Percentiles rank a stretch among this genome's conserved stretches.
Conservation (phyloP, 768 basidiomycete genomes). For the Suillus tomentosus region DNA sequence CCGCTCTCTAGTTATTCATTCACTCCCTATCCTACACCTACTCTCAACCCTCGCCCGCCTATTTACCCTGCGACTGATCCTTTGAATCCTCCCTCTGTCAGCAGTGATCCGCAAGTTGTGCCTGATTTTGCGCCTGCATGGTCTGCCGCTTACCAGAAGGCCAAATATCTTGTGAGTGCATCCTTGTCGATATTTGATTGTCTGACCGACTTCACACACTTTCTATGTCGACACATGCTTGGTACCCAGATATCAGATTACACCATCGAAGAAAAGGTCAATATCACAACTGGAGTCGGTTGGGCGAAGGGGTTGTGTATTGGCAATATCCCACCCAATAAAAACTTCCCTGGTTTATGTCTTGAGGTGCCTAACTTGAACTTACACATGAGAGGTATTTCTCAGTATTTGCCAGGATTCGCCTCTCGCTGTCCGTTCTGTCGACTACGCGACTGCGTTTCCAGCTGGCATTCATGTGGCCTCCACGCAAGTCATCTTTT, state of each 20-base stretch:
- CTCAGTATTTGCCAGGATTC: slow-evolving; percentile 23
- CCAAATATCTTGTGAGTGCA: slow-evolving; percentile 46
- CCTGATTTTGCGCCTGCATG: slow-evolving; percentile 48
- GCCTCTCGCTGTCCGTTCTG: slow-evolving; percentile 42
- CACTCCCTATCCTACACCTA: slow-evolving; percentile 58
- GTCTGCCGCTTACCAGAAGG: slow-evolving; percentile 57
- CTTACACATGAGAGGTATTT: not conserved
- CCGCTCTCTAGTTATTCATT: slow-evolving; percentile 44
- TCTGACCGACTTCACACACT: not conserved
- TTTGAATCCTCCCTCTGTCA: slow-evolving; percentile 50
- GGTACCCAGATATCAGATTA: slow-evolving; percentile 41
- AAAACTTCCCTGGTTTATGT: slow-evolving; percentile 59
- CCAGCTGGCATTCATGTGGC: slow-evolving; percentile 62
- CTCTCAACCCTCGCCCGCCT: slow-evolving; percentile 47
- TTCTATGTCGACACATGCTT: slow-evolving; percentile 6
- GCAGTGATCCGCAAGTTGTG: slow-evolving; percentile 34
- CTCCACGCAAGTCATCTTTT: slow-evolving; percentile 42
- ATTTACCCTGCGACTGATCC: slow-evolving; percentile 57
- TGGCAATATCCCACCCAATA: slow-evolving; percentile 54
- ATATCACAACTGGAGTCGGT: slow-evolving; percentile 25
- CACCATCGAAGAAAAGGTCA: slow-evolving; percentile 27
- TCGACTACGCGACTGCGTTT: slow-evolving; percentile 43
- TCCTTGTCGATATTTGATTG: not conserved
- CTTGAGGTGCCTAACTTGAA: slow-evolving; percentile 47
- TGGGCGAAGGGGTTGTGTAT: slow-evolving; percentile 58